A percentile compares a stretch with the other conserved stretches of the same genome.
phyloP scores from a whole-genome alignment of 495 filamentous ascomycete genomes.

The Parmelia sp. region DNA sequence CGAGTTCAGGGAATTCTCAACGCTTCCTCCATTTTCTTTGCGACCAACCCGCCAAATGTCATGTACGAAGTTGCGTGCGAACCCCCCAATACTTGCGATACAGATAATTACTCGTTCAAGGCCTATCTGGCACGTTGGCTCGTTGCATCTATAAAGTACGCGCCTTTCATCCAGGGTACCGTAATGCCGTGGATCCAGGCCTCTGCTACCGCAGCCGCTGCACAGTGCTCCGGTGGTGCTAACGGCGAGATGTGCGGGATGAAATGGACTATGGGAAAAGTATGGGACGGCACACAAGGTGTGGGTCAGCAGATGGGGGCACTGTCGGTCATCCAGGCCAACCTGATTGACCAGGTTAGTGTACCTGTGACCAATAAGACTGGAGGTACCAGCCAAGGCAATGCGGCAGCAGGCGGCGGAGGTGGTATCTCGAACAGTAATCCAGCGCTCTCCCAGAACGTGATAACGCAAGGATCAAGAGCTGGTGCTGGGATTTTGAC shows the following conservation, averaged over 20 bases:
- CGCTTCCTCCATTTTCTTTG: constrained; percentile 51
- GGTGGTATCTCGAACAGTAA: constrained; percentile 23
- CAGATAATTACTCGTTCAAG: constrained; percentile 80
- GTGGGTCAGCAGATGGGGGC: constrained; percentile 71
- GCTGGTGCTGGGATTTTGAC: constrained; percentile 59
- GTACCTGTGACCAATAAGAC: constrained; percentile 56
- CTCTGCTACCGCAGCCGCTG: constrained; percentile 62
- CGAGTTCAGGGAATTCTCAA: constrained; percentile 56
- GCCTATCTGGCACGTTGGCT: constrained; percentile 81
- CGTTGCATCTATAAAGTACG: constrained; percentile 61
- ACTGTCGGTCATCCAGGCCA: constrained; percentile 60
- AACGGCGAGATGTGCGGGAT: constrained; percentile 57
- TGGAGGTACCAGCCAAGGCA: constrained; percentile 69
- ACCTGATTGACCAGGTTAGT: constrained; percentile 42
- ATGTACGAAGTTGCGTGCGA: constrained; percentile 66
- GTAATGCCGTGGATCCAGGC: constrained; percentile 61
- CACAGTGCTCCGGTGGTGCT: constrained; percentile 57
- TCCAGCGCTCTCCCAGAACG: constrained; percentile 21
- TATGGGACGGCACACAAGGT: constrained; percentile 51
- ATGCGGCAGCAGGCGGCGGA: constrained; percentile 63
- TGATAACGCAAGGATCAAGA: constrained; percentile 46
- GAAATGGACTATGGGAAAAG: constrained; percentile 48
- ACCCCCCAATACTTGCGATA: constrained; percentile 52
- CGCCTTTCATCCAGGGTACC: constrained; percentile 54
- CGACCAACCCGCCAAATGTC: constrained; percentile 43